Evolutionary conservation across 2,329 filamentous ascomycete genomes (phyloP).

Genomic region (Botrytis galanthina): DNA sequence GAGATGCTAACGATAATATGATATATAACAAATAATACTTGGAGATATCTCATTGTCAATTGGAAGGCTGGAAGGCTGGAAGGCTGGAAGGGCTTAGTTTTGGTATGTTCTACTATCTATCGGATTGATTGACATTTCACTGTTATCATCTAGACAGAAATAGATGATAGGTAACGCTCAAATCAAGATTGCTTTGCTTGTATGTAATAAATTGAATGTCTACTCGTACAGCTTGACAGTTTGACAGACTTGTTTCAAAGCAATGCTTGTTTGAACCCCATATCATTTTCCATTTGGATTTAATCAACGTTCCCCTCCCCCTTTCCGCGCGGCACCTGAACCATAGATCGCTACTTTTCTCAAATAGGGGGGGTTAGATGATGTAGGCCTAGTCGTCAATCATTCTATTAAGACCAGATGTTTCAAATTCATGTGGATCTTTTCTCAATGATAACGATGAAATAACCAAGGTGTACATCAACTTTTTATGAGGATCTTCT

Average conservation of each 20-base stretch:
- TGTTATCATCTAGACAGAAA: background rate
- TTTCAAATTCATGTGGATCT: background rate
- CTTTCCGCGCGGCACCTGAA: constrained; percentile 4
- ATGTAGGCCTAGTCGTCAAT: background rate
- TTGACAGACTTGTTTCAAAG: background rate
- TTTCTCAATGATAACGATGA: background rate
- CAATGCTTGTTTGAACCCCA: constrained; percentile 8
- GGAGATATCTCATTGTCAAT: background rate
- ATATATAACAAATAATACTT: background rate
- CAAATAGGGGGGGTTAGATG: background rate
- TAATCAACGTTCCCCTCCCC: background rate
- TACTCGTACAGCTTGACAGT: background rate
- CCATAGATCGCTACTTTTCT: background rate
- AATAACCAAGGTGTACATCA: background rate
- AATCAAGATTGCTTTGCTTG: background rate
- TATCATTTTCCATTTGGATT: background rate
- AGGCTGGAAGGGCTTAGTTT: too few species aligned
- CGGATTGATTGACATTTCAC: background rate
- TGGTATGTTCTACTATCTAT: background rate
- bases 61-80: background rate
- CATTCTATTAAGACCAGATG: background rate
- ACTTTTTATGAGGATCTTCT: background rate
- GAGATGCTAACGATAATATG: background rate
- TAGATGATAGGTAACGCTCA: background rate
- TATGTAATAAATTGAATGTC: background rate